Evolutionary conservation across 176 grass and related monocot genomes (phyloP).

Genomic region (Eremochloa ophiuroides): DNA sequence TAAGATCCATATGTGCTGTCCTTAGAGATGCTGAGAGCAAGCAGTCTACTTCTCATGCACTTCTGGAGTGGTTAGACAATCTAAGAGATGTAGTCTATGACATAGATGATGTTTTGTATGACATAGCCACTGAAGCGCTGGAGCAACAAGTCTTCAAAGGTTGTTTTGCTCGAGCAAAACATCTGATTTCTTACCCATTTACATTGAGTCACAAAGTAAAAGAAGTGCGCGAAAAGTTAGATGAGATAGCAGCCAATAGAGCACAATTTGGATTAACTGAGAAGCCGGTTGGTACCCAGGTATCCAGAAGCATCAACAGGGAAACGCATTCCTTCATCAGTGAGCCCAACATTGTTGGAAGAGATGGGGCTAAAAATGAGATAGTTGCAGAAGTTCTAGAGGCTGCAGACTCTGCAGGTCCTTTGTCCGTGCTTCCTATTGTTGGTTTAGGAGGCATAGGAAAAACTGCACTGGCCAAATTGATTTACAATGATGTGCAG

Average conservation of each 20-base stretch:
- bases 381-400: not conserved
- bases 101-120: slow-evolving; percentile 11
- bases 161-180: not conserved
- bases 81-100: not conserved
- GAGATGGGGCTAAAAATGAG: not conserved
- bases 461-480: not conserved
- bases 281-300: not conserved
- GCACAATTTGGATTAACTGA: not conserved
- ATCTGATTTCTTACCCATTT: not conserved
- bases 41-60: not conserved
- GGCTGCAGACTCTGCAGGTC: not conserved
- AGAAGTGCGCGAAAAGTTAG: not conserved
- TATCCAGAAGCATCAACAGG: not conserved
- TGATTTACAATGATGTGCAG: not conserved
- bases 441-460: slow-evolving; percentile 16
- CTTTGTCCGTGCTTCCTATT: slow-evolving; percentile 9
- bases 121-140: not conserved
- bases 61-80: slow-evolving; percentile 9
- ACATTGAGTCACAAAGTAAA: not conserved
- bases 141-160: not conserved
- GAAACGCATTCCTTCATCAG: not conserved
- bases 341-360: not conserved
- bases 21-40: not conserved
- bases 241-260: not conserved
- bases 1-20: not conserved